Evolutionary conservation across 768 basidiomycete species (phyloP).

Genomic region (Rhizopogon salebrosus): DNA sequence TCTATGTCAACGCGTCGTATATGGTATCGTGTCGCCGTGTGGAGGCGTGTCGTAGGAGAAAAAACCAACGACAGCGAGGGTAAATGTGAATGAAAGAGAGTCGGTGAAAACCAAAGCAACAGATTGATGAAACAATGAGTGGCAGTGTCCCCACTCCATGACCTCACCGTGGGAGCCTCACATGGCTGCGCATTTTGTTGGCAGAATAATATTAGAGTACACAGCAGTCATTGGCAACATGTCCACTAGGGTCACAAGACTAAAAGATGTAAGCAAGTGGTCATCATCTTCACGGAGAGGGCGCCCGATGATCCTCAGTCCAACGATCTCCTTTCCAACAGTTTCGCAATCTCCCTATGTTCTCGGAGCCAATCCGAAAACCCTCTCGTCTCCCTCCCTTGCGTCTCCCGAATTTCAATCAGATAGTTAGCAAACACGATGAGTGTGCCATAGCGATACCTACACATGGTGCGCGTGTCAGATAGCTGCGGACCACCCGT

Average conservation of each 20-base stretch:
- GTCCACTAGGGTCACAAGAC: not conserved
- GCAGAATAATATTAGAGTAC: too few species aligned
- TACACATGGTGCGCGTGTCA: conserved; percentile 17
- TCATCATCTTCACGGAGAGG: too few species aligned
- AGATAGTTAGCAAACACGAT: conserved; percentile 96
- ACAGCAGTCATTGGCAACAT: too few species aligned
- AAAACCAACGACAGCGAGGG: not conserved
- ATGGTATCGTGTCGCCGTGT: conserved; percentile 5
- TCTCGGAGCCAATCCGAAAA: conserved; percentile 83
- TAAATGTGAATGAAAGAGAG: conserved; percentile 4
- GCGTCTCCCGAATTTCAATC: conserved; percentile 55
- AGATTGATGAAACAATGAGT: conserved; percentile 7
- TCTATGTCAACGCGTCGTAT: conserved; percentile 14
- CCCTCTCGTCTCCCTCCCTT: conserved; percentile 35
- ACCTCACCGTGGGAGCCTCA: conserved; percentile 18
- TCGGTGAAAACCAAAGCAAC: conserved; percentile 8
- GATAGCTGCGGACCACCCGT: not conserved
- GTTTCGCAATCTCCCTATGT: conserved; percentile 78
- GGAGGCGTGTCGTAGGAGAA: not conserved
- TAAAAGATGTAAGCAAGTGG: not conserved
- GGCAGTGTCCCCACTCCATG: conserved; percentile 10
- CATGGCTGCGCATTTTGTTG: not conserved
- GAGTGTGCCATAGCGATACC: conserved; percentile 84
- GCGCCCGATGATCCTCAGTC: conserved; percentile 40
- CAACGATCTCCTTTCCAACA: conserved; percentile 63